Evolutionary conservation across 805 yeast species (phyloP).

Genomic region (Pichia nakasei): DNA sequence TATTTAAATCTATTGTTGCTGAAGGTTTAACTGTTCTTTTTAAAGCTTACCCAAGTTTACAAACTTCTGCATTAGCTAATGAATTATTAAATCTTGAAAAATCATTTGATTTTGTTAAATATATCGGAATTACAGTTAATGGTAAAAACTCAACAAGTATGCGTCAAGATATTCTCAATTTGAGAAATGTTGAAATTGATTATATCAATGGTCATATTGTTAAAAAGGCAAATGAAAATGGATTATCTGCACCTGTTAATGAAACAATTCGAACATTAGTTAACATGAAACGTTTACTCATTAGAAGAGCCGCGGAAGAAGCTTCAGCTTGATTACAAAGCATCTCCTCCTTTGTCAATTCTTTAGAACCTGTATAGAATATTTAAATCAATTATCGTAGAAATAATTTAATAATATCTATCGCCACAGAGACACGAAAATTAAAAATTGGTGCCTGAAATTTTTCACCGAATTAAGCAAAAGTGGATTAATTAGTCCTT

Average conservation of each 20-base stretch:
- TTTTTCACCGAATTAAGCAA: no score
- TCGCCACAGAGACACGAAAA: no score
- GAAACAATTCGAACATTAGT: constrained; percentile 38
- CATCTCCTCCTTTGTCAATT: no score
- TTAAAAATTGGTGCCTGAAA: no score
- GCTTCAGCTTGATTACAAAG: no score
- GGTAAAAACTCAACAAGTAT: constrained; percentile 58
- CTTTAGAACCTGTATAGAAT: no score
- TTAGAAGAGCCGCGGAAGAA: constrained; percentile 8
- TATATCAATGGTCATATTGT: constrained; percentile 78
- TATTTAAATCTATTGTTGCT: constrained; percentile 34
- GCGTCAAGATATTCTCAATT: constrained; percentile 54
- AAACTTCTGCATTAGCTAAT: constrained; percentile 25
- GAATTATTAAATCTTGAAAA: constrained; percentile 27
- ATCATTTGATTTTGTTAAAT: constrained; percentile 23
- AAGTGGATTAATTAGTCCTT: no score
- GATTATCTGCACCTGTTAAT: constrained; percentile 39
- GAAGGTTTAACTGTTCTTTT: constrained; percentile 39
- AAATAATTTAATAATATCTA: no score
- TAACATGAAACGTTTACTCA: constrained; percentile 25
- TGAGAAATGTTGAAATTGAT: constrained; percentile 65
- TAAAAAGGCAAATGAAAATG: constrained; percentile 39
- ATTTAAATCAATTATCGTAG: no score
- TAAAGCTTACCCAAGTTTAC: constrained; percentile 22
- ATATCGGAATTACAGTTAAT: constrained; percentile 22